Percentiles rank a stretch among this genome's conserved stretches.
These are phyloP conservation scores for Stevia rebaudiana DNA, from an alignment of 140 eudicot species.

Conservation along the genomic window DNA sequence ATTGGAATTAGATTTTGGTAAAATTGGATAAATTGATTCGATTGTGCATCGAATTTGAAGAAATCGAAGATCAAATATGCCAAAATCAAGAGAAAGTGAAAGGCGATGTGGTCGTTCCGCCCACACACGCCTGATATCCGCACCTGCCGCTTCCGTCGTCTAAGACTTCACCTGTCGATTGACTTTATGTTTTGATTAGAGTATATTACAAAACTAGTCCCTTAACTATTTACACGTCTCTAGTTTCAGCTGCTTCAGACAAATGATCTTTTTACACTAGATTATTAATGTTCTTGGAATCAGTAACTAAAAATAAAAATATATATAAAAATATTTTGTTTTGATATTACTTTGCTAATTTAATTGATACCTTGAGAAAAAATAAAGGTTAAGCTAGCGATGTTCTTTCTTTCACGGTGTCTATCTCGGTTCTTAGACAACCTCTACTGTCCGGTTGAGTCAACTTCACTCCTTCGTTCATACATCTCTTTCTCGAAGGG, in stretches of 20 bases:
- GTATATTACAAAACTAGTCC: background rate
- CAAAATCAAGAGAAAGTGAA: background rate
- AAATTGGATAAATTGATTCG: background rate
- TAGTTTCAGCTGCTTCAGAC: background rate
- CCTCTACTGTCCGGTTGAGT: too few species aligned
- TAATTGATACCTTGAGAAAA: too few species aligned
- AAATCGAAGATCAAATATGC: slow-evolving; percentile 9
- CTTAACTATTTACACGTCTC: background rate
- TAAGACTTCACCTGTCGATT: background rate
- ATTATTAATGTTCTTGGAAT: too few species aligned
- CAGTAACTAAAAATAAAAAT: too few species aligned
- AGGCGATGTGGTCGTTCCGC: slow-evolving; percentile 22
- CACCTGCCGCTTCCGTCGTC: slow-evolving; percentile 4
- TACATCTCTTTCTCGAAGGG: too few species aligned
- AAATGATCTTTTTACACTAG: background rate
- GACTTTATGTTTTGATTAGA: background rate
- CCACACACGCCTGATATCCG: slow-evolving; percentile 31
- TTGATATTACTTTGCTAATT: too few species aligned
- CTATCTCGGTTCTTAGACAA: too few species aligned
- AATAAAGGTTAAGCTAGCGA: too few species aligned
- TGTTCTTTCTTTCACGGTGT: too few species aligned
- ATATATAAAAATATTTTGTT: too few species aligned
- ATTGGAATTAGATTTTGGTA: background rate
- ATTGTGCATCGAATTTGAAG: slow-evolving; percentile 21
- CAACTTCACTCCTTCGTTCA: too few species aligned